These are phyloP conservation scores for Rhodotorula toruloides DNA, from an alignment of 768 basidiomycete species.

Conservation along the genomic window DNA sequence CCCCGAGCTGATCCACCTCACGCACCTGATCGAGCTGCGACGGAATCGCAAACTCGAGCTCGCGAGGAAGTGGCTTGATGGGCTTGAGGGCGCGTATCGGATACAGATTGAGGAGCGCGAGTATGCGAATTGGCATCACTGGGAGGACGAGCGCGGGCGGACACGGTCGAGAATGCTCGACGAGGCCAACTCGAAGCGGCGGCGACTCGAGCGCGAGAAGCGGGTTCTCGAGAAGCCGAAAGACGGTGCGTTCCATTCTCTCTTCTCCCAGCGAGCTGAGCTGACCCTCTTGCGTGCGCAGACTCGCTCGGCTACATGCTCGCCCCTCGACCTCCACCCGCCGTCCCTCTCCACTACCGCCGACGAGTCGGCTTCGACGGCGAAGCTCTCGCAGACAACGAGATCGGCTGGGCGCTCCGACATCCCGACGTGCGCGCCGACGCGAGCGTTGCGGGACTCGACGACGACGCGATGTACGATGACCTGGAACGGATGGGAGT, in stretches of 20 bases:
- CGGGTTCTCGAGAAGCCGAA: slow-evolving; percentile 60
- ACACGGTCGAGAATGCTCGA: slow-evolving; percentile 82
- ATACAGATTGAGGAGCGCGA: slow-evolving; percentile 67
- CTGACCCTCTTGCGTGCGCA: not conserved
- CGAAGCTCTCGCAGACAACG: slow-evolving; percentile 35
- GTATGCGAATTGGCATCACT: slow-evolving; percentile 76
- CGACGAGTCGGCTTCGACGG: slow-evolving; percentile 35
- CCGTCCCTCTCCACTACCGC: slow-evolving; percentile 32
- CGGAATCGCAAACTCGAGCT: slow-evolving; percentile 75
- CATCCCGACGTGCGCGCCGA: slow-evolving; percentile 36
- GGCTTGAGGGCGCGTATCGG: slow-evolving; percentile 61
- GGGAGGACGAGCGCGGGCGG: slow-evolving; percentile 74
- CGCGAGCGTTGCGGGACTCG: slow-evolving; percentile 27
- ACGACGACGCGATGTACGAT: slow-evolving; percentile 31
- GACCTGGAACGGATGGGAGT: slow-evolving; percentile 43
- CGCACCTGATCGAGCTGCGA: slow-evolving; percentile 69
- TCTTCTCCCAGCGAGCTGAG: not conserved
- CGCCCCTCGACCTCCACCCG: slow-evolving; percentile 21
- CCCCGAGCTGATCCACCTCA: slow-evolving; percentile 76
- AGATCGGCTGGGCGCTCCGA: slow-evolving; percentile 37
- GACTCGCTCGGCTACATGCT: slow-evolving; percentile 37
- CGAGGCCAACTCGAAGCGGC: slow-evolving; percentile 77
- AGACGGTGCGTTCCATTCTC: slow-evolving; percentile 12
- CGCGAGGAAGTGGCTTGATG: slow-evolving; percentile 65
- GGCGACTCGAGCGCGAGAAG: slow-evolving; percentile 78